Conservation (phyloP, 345 rosid species). For the Brassica rapa region DNA sequence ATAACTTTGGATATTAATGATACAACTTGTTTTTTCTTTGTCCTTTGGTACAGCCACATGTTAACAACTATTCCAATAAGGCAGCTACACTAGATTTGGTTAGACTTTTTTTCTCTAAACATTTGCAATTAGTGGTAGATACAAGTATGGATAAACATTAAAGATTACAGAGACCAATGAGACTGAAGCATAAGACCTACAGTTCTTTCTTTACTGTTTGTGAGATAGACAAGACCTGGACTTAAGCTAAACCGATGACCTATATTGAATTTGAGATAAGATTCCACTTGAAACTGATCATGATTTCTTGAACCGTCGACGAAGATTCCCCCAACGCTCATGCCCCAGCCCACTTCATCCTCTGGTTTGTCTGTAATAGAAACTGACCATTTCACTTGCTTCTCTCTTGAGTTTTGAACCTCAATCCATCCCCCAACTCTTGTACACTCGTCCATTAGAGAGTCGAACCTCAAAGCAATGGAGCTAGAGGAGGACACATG, state of each 20-base stretch:
- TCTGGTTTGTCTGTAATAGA: slow-evolving; percentile 59
- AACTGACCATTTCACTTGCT: slow-evolving; percentile 60
- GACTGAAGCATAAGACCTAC: slow-evolving; percentile 71
- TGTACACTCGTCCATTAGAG: slow-evolving; percentile 58
- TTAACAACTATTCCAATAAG: not conserved
- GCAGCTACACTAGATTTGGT: not conserved
- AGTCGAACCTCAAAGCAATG: slow-evolving; percentile 68
- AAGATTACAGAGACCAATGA: slow-evolving; percentile 67
- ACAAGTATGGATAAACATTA: not conserved
- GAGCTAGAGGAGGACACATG: slow-evolving; percentile 41
- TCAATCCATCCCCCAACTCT: slow-evolving; percentile 79
- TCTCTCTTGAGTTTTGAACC: slow-evolving; percentile 51
- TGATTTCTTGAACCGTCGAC: too few relatives aligned
- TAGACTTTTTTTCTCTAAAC: not conserved
- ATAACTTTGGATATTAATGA: not conserved
- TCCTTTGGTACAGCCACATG: not conserved
- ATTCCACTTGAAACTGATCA: slow-evolving; percentile 64
- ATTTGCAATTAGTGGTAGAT: not conserved
- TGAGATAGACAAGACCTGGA: slow-evolving; percentile 67
- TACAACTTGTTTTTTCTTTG: not conserved
- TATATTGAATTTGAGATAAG: slow-evolving; percentile 57
- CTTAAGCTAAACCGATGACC: slow-evolving; percentile 56
- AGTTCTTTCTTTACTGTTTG: slow-evolving; percentile 50
- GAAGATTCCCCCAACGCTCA: slow-evolving; percentile 51
- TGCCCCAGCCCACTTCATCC: slow-evolving; percentile 81